Conservation (phyloP, 2,329 filamentous ascomycete species). For the Mollisiaceae sp. region DNA sequence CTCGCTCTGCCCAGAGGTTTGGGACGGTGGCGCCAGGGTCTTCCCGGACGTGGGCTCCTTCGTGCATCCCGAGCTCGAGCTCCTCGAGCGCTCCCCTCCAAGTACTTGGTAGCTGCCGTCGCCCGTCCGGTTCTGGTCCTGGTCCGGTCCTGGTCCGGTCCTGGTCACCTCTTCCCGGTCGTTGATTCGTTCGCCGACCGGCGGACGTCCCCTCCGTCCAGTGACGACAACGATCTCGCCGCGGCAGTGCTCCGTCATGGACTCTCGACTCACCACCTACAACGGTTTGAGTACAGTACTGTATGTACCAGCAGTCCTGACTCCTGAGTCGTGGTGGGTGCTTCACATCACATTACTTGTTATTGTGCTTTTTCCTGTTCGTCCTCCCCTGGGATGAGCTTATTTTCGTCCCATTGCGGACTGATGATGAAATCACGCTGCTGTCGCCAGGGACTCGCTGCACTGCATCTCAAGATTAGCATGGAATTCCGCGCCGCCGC, state of each 20-base stretch:
- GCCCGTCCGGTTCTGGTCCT: too few relatives aligned
- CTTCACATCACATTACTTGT: neutral
- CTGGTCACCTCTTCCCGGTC: too few relatives aligned
- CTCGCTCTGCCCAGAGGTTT: too few relatives aligned
- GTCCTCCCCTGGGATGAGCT: neutral
- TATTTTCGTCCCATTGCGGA: neutral
- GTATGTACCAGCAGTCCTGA: too few relatives aligned
- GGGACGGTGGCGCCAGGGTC: too few relatives aligned
- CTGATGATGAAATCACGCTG: neutral
- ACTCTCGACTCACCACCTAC: too few relatives aligned
- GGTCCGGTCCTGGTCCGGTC: too few relatives aligned
- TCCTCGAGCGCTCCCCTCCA: too few relatives aligned
- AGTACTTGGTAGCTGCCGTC: too few relatives aligned
- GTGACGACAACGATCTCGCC: conserved; percentile 9
- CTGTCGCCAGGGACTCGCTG: neutral
- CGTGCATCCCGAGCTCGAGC: too few relatives aligned
- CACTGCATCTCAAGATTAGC: neutral
- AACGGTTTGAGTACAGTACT: neutral
- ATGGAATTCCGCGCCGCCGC: neutral
- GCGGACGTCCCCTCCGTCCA: conserved; percentile 12
- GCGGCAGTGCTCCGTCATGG: neutral
- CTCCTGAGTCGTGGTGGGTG: neutral
- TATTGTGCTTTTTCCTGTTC: neutral
- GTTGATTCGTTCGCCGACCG: neutral
- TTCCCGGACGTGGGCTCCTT: too few relatives aligned